Base-by-base conservation (phyloP, 495 filamentous ascomycete genomes). In the Friedmanniomyces simplex region DNA sequence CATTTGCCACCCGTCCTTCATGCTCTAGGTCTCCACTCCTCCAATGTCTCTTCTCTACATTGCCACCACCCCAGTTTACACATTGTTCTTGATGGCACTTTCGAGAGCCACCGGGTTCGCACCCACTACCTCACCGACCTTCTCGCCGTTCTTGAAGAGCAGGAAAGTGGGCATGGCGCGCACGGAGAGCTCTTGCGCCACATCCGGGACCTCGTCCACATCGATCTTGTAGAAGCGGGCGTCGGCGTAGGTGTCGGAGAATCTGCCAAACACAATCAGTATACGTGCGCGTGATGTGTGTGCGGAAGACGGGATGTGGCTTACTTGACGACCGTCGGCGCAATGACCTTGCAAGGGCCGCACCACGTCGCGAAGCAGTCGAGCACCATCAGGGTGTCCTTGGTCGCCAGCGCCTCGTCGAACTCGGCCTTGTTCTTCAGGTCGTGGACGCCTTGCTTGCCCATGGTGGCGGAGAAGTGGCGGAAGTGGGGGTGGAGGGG, bases 131-230 rank as follows among this genome's bases (percentile, higher is more conserved):
- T 88, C 86, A 25, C 70, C 76, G 24, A 77, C 76, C 69, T 77
- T 75, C 68, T 86, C 69, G 54, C 87, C 90, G 58, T 83, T 69
- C 78, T 87, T 89, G 80, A 90, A 96, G 63, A 94, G 71, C 21
- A 83, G 57, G 76, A 98, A 96, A 13, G 91, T 96, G 54, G 93
- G 93, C 93, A 98, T 97, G 66, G 93, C 90, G 64, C 87, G 85
- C 74, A 98, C 80, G 61, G 81, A 82, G 54, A 93, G 82, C 66
- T 94, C 82, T 64, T 84, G 78, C 36, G 87, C 85, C 16, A 95
- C 82, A 0, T 86, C 80, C 56, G 83, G 71, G 26, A 91, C 74
- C 59, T 86, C 75, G 71, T 98, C 93, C 59, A 97, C 90, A 73
- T 97, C 90, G 68, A 98, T 71, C 80, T 96, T 95, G 81, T 80